phyloP scores from a whole-genome alignment of 352 stramenopile genomes.

The Aphanomyces stellatus region DNA sequence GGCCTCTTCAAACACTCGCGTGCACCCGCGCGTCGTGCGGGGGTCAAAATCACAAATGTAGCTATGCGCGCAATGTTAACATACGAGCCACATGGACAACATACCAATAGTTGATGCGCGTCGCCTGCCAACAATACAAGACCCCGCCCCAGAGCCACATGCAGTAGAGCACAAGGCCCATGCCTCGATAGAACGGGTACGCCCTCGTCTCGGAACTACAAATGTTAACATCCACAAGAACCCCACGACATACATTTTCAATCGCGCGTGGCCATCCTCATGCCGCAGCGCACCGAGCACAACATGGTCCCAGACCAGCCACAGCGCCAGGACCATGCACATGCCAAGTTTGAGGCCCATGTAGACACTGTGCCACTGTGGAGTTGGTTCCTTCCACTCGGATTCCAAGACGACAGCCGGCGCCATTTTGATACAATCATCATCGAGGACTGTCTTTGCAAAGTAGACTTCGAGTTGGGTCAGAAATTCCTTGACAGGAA shows the following conservation, averaged over 20 bases:
- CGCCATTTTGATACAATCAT: slow-evolving; percentile 42
- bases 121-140: slow-evolving; percentile 87
- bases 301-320: slow-evolving; percentile 90
- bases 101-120: slow-evolving; percentile 91
- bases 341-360: slow-evolving; percentile 73
- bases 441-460: slow-evolving; percentile 61
- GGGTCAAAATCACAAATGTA: slow-evolving; percentile 90
- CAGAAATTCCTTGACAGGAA: slow-evolving; percentile 31
- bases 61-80: too few relatives aligned
- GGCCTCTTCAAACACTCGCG: slow-evolving; percentile 92
- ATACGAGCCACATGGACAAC: background rate
- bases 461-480: slow-evolving; percentile 51
- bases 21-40: slow-evolving; percentile 62
- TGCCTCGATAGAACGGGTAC: slow-evolving; percentile 94
- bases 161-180: slow-evolving; percentile 89
- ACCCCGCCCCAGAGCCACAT: slow-evolving; percentile 93
- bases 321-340: slow-evolving; percentile 72
- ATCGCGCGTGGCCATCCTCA: background rate
- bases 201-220: slow-evolving; percentile 23
- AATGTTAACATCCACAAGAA: background rate
- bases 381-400: slow-evolving; percentile 57
- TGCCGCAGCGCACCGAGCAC: background rate
- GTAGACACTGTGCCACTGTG: slow-evolving; percentile 76
- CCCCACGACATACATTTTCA: background rate
- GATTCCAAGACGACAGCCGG: slow-evolving; percentile 75